Conservation (phyloP, 2,329 filamentous ascomycete species). For the Myriosclerotinia scirpicola region DNA sequence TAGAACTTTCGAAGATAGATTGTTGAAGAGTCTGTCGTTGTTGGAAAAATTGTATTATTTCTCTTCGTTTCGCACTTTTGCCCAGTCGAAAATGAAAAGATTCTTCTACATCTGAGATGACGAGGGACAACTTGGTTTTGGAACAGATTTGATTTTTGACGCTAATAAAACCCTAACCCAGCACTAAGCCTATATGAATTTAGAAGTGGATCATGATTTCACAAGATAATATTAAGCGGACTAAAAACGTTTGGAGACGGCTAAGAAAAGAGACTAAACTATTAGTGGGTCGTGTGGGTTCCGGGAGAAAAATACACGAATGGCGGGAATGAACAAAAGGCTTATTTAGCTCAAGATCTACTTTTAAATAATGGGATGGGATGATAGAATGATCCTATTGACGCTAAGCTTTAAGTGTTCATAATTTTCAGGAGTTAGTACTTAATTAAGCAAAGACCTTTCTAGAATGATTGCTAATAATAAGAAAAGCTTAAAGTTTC, state of each 20-base stretch:
- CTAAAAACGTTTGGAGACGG: slow-evolving; percentile 10
- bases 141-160: not conserved
- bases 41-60: not conserved
- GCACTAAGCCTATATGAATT: not conserved
- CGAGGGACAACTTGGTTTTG: slow-evolving; percentile 21
- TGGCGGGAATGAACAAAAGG: too few relatives aligned
- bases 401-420: too few relatives aligned
- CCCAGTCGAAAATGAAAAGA: slow-evolving; percentile 21
- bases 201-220: not conserved
- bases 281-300: not conserved
- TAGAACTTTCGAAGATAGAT: not conserved
- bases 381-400: too few relatives aligned
- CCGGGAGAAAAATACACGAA: too few relatives aligned
- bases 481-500: too few relatives aligned
- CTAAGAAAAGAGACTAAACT: slow-evolving; percentile 6
- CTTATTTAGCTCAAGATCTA: too few relatives aligned
- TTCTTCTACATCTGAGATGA: slow-evolving; percentile 21
- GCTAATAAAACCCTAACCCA: slow-evolving; percentile 16
- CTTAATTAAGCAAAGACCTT: too few relatives aligned
- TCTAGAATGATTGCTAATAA: too few relatives aligned
- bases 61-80: slow-evolving; percentile 16
- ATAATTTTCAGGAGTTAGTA: too few relatives aligned
- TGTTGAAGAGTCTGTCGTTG: not conserved
- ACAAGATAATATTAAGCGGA: slow-evolving; percentile 4
- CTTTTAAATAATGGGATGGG: too few relatives aligned